phyloP scores from a whole-genome alignment of 2,329 filamentous ascomycete genomes.

The Xylaria sp. region DNA sequence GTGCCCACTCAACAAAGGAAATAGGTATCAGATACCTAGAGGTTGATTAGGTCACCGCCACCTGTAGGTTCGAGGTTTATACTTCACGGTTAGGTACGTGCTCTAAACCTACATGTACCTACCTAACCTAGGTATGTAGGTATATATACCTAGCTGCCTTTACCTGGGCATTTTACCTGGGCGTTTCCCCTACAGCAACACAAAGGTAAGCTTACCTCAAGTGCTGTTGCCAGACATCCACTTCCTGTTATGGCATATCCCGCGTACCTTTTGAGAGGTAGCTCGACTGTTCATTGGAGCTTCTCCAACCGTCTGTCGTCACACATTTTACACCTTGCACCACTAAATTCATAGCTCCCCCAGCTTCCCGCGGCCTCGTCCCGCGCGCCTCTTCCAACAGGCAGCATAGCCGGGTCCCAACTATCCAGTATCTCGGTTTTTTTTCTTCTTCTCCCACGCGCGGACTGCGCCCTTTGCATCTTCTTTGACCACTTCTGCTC shows the following conservation, averaged over 20 bases:
- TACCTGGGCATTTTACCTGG: neutral
- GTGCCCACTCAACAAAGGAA: neutral
- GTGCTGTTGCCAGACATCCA: neutral
- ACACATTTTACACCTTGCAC: slow-evolving; percentile 25
- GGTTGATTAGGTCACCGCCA: neutral
- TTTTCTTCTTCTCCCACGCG: slow-evolving; percentile 28
- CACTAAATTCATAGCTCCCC: slow-evolving; percentile 29
- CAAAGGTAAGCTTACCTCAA: slow-evolving; percentile 1
- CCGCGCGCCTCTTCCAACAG: slow-evolving; percentile 24
- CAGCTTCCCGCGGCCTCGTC: slow-evolving; percentile 22
- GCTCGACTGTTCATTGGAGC: slow-evolving; percentile 21
- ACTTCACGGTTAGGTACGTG: neutral
- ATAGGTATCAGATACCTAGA: neutral
- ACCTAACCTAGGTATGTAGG: neutral
- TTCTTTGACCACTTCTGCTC: slow-evolving; percentile 38
- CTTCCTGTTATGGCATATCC: neutral
- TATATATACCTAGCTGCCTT: neutral
- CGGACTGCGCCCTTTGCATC: slow-evolving; percentile 38
- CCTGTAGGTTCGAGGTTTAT: too few species aligned
- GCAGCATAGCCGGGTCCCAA: slow-evolving; percentile 23
- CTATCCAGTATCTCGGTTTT: slow-evolving; percentile 20
- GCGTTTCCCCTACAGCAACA: neutral
- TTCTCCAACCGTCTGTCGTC: slow-evolving; percentile 36
- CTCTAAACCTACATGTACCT: neutral
- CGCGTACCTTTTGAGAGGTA: slow-evolving; percentile 9